These are phyloP conservation scores for Colletotrichum sp. DNA, from an alignment of 2,329 filamentous ascomycete genomes.

Conservation along the genomic window DNA sequence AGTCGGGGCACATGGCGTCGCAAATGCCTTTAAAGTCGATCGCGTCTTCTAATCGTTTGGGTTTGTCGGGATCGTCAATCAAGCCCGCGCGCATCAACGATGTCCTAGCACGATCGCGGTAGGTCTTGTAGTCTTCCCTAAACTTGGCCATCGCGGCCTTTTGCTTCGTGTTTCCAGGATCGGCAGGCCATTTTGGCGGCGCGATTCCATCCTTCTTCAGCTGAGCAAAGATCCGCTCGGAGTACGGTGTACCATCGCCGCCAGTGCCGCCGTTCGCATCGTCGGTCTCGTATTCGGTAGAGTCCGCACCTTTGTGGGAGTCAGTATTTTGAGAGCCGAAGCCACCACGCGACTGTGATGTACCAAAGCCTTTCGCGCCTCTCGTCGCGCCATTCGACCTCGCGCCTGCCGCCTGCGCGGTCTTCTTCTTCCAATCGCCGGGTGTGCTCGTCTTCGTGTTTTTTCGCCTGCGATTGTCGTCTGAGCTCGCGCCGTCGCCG, in stretches of 20 bases:
- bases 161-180: constrained; percentile 54
- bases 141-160: constrained; percentile 59
- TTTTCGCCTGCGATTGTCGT: constrained; percentile 21
- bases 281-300: constrained; percentile 21
- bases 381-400: constrained; percentile 15
- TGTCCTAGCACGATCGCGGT: constrained; percentile 60
- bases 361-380: constrained; percentile 1
- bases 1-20: constrained; percentile 73
- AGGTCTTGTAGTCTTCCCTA: constrained; percentile 60
- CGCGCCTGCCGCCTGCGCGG: background rate
- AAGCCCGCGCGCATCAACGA: constrained; percentile 64
- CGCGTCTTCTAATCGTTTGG: constrained; percentile 66
- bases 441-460: constrained; percentile 24
- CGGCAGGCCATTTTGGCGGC: constrained; percentile 59
- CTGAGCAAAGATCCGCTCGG: constrained; percentile 56
- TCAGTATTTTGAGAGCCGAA: constrained; percentile 11
- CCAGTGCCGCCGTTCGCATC: constrained; percentile 7
- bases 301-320: background rate
- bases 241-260: constrained; percentile 40
- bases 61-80: constrained; percentile 69
- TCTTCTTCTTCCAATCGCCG: constrained; percentile 26
- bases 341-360: constrained; percentile 10
- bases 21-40: constrained; percentile 72
- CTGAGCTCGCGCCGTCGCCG: constrained; percentile 24
- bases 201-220: constrained; percentile 59